Percentiles rank a stretch among this genome's conserved stretches.
Conservation (phyloP, 2,329 filamentous ascomycete genomes). For the Colletotrichum sojae region DNA sequence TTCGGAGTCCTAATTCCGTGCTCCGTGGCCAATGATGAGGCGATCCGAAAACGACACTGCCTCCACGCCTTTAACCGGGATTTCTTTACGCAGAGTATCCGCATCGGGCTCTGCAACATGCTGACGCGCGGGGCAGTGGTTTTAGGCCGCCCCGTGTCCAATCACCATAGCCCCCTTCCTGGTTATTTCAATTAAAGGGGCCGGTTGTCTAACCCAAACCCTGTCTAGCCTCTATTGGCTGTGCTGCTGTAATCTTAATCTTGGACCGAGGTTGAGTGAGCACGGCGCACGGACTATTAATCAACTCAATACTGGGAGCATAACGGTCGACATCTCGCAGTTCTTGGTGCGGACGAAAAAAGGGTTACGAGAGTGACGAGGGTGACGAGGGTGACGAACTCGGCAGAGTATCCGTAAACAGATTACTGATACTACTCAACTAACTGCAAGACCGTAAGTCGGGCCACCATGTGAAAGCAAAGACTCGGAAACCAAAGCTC, state of each 20-base stretch:
- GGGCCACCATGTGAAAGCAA: no score
- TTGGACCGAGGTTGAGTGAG: no score
- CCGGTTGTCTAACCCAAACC: background rate
- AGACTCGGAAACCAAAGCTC: no score
- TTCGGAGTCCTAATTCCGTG: background rate
- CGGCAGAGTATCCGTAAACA: no score
- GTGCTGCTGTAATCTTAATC: background rate
- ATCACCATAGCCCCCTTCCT: background rate
- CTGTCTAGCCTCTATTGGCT: background rate
- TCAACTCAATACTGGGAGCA: background rate
- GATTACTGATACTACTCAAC: background rate
- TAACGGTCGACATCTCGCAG: background rate
- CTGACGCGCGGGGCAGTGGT: conserved; percentile 2
- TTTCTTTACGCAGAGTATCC: background rate
- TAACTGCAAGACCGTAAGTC: background rate
- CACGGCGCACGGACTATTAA: no score
- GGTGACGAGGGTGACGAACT: background rate
- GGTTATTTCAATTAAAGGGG: conserved; percentile 9
- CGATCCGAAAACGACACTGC: conserved; percentile 27
- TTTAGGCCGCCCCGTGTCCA: background rate
- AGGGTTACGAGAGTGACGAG: background rate
- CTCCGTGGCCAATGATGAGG: conserved; percentile 10
- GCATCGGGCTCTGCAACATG: background rate
- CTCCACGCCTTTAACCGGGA: conserved; percentile 17
- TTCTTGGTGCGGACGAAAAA: background rate